These are phyloP conservation scores for Venturia aucupariae DNA, from an alignment of 2,329 filamentous ascomycete genomes.

Conservation along the genomic window DNA sequence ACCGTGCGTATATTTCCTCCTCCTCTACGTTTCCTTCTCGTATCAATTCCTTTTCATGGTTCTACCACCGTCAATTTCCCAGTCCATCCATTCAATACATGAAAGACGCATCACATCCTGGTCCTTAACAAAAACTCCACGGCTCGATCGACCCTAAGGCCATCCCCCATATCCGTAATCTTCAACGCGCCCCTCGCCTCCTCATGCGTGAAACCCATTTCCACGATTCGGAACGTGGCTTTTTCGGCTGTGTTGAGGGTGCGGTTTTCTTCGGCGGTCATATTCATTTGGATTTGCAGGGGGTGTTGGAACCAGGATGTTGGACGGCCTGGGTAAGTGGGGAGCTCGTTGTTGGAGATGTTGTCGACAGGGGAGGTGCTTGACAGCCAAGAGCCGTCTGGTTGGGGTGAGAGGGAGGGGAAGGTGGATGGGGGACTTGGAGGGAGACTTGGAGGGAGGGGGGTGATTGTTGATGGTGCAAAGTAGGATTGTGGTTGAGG, in stretches of 20 bases:
- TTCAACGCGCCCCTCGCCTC: constrained; percentile 49
- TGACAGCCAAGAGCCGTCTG: neutral
- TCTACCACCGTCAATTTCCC: no score
- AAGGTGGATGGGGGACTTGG: neutral
- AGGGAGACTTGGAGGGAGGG: neutral
- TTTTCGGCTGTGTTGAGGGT: constrained; percentile 45
- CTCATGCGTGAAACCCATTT: constrained; percentile 49
- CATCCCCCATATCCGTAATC: constrained; percentile 51
- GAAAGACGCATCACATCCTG: neutral
- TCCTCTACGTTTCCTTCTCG: no score
- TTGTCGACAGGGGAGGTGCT: no score
- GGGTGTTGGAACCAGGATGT: constrained; percentile 1
- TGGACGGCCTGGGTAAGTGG: neutral
- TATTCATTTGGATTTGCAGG: neutral
- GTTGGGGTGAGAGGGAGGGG: neutral
- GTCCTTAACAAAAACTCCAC: constrained; percentile 43
- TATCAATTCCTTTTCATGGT: no score
- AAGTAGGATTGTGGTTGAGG: neutral
- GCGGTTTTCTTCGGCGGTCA: neutral
- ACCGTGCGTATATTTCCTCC: no score
- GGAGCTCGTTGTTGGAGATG: neutral
- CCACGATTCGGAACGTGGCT: constrained; percentile 48
- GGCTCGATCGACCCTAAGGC: constrained; percentile 47
- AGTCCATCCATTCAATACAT: no score
- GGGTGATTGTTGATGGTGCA: neutral